Percentiles rank a stretch among this genome's conserved stretches.
These are phyloP conservation scores for Irineochytrium annulatum DNA, from an alignment of 192 early-diverging fungal species.

Conservation along the genomic window DNA sequence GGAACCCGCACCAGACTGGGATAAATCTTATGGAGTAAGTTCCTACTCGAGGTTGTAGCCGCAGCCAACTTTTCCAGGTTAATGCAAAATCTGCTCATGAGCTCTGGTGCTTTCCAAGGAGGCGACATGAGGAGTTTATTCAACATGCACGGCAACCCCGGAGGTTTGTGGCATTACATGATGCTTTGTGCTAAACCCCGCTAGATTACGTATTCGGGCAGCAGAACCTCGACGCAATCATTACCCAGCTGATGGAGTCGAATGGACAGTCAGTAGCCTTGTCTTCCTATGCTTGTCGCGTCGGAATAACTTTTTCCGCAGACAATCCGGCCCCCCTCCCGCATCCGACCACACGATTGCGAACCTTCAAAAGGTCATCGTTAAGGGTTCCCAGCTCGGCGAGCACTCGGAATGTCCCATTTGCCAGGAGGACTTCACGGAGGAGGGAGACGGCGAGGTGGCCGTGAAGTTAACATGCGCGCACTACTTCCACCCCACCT, in stretches of 20 bases:
- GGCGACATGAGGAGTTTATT: conserved; percentile 7
- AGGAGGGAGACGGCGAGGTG: conserved; percentile 49
- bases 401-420: conserved; percentile 76
- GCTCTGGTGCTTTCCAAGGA: neutral
- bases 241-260: conserved; percentile 64
- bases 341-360: conserved; percentile 74
- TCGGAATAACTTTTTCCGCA: conserved; percentile 14
- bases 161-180: conserved; percentile 17
- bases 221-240: conserved; percentile 79
- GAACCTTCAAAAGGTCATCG: conserved; percentile 49
- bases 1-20: neutral
- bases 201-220: conserved; percentile 85
- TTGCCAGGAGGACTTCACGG: conserved; percentile 83
- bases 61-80: neutral
- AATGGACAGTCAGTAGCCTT: conserved; percentile 15
- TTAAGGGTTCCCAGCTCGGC: conserved; percentile 53
- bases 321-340: conserved; percentile 73
- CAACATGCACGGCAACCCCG: conserved; percentile 41
- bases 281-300: neutral
- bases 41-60: neutral
- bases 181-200: neutral
- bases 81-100: conserved; percentile 11
- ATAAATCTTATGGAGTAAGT: neutral
- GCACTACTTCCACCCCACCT: conserved; percentile 84
- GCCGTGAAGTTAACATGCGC: conserved; percentile 73